phyloP scores from a whole-genome alignment of 2,329 filamentous ascomycete genomes.

The Neocucurbitaria cava region DNA sequence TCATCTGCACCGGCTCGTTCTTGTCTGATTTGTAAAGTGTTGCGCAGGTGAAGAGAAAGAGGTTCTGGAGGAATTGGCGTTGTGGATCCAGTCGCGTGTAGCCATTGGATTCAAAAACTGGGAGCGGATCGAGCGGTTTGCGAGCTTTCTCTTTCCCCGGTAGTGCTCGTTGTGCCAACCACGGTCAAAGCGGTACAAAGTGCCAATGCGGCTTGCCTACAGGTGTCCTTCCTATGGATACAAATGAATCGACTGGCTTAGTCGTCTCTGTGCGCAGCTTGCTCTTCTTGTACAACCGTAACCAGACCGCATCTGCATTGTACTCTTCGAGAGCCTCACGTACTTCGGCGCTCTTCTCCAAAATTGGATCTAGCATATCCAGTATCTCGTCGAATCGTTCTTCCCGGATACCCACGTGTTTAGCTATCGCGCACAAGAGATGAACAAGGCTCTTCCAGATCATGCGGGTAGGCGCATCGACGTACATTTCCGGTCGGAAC shows the following conservation, averaged over 20 bases:
- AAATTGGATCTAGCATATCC: slow-evolving; percentile 60
- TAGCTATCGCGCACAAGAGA: slow-evolving; percentile 67
- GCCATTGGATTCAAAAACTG: slow-evolving; percentile 45
- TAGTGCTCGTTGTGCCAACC: slow-evolving; percentile 47
- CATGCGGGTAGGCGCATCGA: slow-evolving; percentile 62
- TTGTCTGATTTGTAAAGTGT: slow-evolving; percentile 59
- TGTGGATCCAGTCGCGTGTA: slow-evolving; percentile 58
- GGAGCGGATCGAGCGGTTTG: slow-evolving; percentile 82
- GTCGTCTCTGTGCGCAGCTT: background rate
- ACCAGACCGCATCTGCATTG: slow-evolving; percentile 81
- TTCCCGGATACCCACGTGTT: slow-evolving; percentile 69
- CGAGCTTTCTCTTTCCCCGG: slow-evolving; percentile 81
- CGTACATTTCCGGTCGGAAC: slow-evolving; percentile 52
- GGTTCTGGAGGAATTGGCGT: slow-evolving; percentile 70
- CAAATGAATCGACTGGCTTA: background rate
- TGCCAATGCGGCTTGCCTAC: slow-evolving; percentile 1
- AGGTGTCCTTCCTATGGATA: slow-evolving; percentile 3
- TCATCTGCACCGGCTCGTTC: slow-evolving; percentile 54
- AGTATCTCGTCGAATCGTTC: slow-evolving; percentile 75
- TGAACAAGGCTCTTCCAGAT: slow-evolving; percentile 69
- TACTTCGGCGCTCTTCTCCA: slow-evolving; percentile 56
- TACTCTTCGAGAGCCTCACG: slow-evolving; percentile 66
- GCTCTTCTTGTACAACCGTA: slow-evolving; percentile 49
- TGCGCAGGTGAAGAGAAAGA: slow-evolving; percentile 69
- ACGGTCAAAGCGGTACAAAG: too few relatives aligned